Conservation (phyloP, 768 basidiomycete genomes). For the Russula virescens region DNA sequence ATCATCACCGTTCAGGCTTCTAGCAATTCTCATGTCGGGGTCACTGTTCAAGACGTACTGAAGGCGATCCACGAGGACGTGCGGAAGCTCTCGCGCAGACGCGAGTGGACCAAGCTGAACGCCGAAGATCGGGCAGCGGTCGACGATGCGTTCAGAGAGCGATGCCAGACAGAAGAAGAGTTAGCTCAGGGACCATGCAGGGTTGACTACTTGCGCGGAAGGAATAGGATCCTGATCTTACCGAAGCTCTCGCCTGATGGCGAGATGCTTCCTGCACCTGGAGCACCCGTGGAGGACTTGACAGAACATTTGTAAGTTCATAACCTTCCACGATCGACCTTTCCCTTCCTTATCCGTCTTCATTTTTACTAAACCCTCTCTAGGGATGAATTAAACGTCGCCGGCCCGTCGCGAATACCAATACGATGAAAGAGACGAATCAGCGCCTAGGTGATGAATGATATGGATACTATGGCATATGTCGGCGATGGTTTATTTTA, state of each 20-base stretch:
- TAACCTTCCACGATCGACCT: not conserved
- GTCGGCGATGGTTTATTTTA: not conserved
- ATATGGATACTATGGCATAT: not conserved
- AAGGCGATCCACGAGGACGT: constrained; percentile 8
- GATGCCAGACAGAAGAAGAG: constrained; percentile 12
- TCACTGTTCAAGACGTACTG: constrained; percentile 17
- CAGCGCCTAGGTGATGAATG: not conserved
- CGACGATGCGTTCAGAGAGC: constrained; percentile 9
- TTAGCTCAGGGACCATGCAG: constrained; percentile 16
- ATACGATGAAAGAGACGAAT: not conserved
- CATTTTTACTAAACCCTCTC: not conserved
- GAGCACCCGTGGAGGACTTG: not conserved
- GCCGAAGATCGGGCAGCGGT: constrained; percentile 1
- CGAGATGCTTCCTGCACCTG: constrained; percentile 4
- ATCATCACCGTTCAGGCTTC: constrained; percentile 3
- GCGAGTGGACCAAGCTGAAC: constrained; percentile 15
- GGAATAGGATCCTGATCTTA: constrained; percentile 11
- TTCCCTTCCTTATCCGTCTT: not conserved
- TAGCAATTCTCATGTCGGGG: not conserved
- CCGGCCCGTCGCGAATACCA: constrained; percentile 17
- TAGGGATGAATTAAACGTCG: constrained; percentile 12
- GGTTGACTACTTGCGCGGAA: constrained; percentile 14
- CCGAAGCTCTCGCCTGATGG: constrained; percentile 12
- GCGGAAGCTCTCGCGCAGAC: constrained; percentile 11
- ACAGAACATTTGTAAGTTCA: constrained; percentile 6